Conservation (phyloP, 768 basidiomycete species). For the Clavaria fumosa region DNA sequence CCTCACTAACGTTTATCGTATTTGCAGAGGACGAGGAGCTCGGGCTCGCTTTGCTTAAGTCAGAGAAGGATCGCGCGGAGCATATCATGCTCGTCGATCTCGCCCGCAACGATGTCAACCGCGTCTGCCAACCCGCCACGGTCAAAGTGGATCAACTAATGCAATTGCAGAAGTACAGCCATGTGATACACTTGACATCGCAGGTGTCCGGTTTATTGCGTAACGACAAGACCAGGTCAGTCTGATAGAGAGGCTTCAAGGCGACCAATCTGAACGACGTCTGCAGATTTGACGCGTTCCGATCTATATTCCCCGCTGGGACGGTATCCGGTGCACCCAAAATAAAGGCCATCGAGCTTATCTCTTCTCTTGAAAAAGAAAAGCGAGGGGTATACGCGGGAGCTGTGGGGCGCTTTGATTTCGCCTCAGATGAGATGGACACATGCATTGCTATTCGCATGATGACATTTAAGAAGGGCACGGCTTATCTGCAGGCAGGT, state of each 20-base stretch:
- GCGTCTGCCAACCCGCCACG: conserved; percentile 87
- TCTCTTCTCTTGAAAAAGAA: conserved; percentile 76
- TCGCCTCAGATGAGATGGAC: conserved; percentile 89
- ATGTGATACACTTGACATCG: conserved; percentile 94
- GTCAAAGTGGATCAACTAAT: conserved; percentile 95
- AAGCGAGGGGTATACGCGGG: conserved; percentile 91
- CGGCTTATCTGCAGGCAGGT: conserved; percentile 87
- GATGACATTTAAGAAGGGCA: conserved; percentile 90
- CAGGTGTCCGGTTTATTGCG: conserved; percentile 83
- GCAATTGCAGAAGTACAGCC: conserved; percentile 88
- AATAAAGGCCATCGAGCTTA: conserved; percentile 93
- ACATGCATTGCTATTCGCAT: conserved; percentile 98
- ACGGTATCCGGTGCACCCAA: conserved; percentile 98
- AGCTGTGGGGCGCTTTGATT: conserved; percentile 96
- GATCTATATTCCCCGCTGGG: conserved; percentile 97
- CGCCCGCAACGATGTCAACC: conserved; percentile 95
- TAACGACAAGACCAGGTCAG: conserved; percentile 68
- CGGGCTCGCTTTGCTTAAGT: conserved; percentile 56
- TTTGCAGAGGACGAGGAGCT: conserved; percentile 75
- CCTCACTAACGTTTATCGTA: conserved; percentile 5
- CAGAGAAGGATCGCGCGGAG: conserved; percentile 92
- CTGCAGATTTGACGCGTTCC: conserved; percentile 88
- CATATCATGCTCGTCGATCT: conserved; percentile 99
- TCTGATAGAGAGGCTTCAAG: too few relatives aligned
- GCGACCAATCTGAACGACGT: too few relatives aligned